Evolutionary conservation across 1,139 yeast genomes (phyloP).

Genomic region (Ashbya aceris): DNA sequence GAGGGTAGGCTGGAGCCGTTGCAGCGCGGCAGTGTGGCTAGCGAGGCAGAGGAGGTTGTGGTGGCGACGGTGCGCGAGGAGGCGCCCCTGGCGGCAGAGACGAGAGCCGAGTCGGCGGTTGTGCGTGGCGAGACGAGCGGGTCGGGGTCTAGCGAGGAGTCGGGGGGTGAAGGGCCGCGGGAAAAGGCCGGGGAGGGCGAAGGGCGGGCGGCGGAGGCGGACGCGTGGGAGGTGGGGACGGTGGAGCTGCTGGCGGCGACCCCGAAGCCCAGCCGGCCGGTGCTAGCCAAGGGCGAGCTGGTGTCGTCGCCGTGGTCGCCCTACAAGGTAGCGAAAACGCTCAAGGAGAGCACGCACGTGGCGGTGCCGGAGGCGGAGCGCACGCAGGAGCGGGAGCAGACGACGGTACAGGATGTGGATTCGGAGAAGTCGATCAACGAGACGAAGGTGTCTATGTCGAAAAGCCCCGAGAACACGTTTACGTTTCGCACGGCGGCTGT

Average conservation of each 20-base stretch:
- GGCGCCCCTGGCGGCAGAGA: background rate
- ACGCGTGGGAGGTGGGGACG: background rate
- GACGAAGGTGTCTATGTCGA: constrained; percentile 1
- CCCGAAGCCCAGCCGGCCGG: background rate
- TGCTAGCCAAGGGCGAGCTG: background rate
- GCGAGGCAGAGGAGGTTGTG: background rate
- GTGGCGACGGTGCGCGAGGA: background rate
- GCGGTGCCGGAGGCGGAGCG: constrained; percentile 1
- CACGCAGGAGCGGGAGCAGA: constrained; percentile 1
- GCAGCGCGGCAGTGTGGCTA: background rate
- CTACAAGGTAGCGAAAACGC: constrained; percentile 16
- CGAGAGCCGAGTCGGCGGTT: background rate
- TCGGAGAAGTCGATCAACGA: constrained; percentile 2
- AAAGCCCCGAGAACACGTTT: constrained; percentile 2
- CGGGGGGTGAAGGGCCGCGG: constrained; percentile 7
- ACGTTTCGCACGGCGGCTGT: constrained; percentile 5
- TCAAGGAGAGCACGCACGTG: constrained; percentile 7
- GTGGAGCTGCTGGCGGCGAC: background rate
- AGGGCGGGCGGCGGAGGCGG: background rate
- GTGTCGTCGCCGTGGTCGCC: constrained; percentile 24
- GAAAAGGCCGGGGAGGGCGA: constrained; percentile 4
- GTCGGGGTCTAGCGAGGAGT: background rate
- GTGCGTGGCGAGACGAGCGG: background rate
- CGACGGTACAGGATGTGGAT: background rate
- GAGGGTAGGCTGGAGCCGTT: background rate